These are phyloP conservation scores for Penicillium bovifimosum DNA, from an alignment of 495 filamentous ascomycete genomes.

Conservation along the genomic window DNA sequence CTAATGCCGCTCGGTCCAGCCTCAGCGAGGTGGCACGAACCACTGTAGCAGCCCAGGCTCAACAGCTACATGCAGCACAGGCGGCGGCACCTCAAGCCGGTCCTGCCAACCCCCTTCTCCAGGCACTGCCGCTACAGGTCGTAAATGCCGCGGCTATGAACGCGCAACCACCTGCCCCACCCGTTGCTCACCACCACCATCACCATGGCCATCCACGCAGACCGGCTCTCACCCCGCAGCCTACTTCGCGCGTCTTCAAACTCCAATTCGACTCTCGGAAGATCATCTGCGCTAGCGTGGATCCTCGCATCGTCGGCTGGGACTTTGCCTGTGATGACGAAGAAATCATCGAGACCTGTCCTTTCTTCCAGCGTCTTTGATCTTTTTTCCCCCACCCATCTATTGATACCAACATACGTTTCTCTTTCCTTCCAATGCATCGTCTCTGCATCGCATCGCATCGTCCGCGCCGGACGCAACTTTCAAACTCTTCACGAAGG, in stretches of 20 bases:
- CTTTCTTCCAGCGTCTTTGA: slow-evolving; percentile 59
- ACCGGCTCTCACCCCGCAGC: slow-evolving; percentile 1
- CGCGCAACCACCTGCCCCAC: neutral
- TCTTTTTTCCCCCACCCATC: neutral
- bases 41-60: slow-evolving; percentile 19
- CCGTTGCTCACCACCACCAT: slow-evolving; percentile 18
- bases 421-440: neutral
- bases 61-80: slow-evolving; percentile 27
- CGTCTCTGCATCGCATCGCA: neutral
- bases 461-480: slow-evolving; percentile 1
- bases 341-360: slow-evolving; percentile 72
- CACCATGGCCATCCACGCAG: slow-evolving; percentile 13
- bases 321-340: slow-evolving; percentile 91
- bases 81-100: slow-evolving; percentile 10
- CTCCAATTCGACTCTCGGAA: slow-evolving; percentile 91
- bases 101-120: neutral
- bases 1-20: slow-evolving; percentile 32
- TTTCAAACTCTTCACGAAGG: neutral
- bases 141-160: neutral
- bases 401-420: neutral
- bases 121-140: neutral
- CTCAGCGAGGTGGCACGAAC: slow-evolving; percentile 17
- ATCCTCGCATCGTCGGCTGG: slow-evolving; percentile 91
- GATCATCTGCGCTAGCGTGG: slow-evolving; percentile 91
- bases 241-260: slow-evolving; percentile 73